These are phyloP conservation scores for Triticum aestivum DNA, from an alignment of 176 grass and related monocot species.

Conservation along the genomic window DNA sequence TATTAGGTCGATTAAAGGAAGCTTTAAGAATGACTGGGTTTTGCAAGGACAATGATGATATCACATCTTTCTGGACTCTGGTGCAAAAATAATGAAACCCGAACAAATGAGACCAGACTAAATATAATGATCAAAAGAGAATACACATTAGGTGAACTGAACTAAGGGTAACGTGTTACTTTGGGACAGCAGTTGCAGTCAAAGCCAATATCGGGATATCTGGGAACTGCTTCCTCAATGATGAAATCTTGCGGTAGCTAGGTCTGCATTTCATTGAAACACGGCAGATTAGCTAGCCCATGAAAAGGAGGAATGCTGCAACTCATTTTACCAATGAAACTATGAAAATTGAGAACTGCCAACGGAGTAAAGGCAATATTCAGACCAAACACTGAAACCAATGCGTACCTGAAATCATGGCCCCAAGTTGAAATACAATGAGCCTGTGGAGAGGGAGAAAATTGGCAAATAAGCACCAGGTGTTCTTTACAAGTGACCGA, in stretches of 20 bases:
- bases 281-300: not conserved
- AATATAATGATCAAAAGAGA: not conserved
- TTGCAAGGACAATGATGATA: conserved; percentile 68
- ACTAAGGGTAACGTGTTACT: conserved; percentile 44
- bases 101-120: conserved; percentile 11
- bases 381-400: conserved; percentile 17
- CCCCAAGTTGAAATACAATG: conserved; percentile 97
- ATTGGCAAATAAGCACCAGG: conserved; percentile 19
- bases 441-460: conserved; percentile 54
- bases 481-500: conserved; percentile 23
- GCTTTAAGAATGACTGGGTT: conserved; percentile 81
- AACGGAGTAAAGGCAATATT: conserved; percentile 1
- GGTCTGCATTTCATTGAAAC: conserved; percentile 63
- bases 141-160: not conserved
- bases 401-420: conserved; percentile 85
- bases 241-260: conserved; percentile 91
- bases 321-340: conserved; percentile 20
- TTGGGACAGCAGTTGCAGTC: conserved; percentile 85
- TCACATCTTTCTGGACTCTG: conserved; percentile 90
- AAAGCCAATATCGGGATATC: conserved; percentile 90
- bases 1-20: conserved; percentile 96
- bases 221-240: conserved; percentile 81
- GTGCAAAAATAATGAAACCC: not conserved
- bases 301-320: not conserved
- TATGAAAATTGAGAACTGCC: not conserved